These are phyloP conservation scores for Ceriops tagal DNA, from an alignment of 345 rosid species.

Conservation along the genomic window DNA sequence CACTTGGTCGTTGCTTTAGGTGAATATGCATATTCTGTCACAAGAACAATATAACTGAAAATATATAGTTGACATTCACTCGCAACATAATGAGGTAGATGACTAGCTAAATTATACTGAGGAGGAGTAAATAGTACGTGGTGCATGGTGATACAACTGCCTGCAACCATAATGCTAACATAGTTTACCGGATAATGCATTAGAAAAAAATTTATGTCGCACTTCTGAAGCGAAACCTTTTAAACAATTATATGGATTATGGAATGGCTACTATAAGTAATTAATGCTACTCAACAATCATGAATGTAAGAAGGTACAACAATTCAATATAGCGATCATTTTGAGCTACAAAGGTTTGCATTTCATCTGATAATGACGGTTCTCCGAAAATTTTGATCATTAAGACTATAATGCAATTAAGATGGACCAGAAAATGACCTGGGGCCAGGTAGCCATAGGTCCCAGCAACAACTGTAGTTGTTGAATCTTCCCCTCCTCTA, in stretches of 20 bases:
- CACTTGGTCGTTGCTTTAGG: conserved; percentile 83
- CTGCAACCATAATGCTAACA: no score
- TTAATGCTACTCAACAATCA: background rate
- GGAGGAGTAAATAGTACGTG: no score
- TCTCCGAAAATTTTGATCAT: background rate
- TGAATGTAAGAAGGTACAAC: no score
- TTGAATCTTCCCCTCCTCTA: conserved; percentile 76
- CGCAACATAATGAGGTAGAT: no score
- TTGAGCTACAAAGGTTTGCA: no score
- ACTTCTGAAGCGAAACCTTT: background rate
- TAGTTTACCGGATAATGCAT: no score
- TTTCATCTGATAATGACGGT: background rate
- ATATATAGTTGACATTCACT: background rate
- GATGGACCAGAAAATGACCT: conserved; percentile 39
- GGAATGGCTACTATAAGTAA: background rate
- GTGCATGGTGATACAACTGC: no score
- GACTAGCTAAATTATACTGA: no score
- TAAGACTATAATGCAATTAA: background rate
- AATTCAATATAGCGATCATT: no score
- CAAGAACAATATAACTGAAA: conserved; percentile 2
- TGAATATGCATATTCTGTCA: conserved; percentile 82
- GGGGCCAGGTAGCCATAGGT: conserved; percentile 96
- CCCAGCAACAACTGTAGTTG: conserved; percentile 76
- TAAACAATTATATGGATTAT: background rate
- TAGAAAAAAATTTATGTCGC: no score